phyloP scores from a whole-genome alignment of 345 rosid genomes.

The Jatropha curcas region DNA sequence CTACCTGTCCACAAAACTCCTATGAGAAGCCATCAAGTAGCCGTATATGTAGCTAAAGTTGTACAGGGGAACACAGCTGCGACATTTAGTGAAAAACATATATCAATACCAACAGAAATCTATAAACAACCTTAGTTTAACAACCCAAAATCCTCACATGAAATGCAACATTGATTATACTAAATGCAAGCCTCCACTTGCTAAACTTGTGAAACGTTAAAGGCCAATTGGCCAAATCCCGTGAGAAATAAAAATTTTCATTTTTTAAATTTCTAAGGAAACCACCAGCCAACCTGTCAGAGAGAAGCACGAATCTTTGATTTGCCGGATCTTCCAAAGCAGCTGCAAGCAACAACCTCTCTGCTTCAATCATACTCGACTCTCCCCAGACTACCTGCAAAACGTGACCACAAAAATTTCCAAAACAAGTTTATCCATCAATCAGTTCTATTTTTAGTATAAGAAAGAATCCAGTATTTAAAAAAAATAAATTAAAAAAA shows the following conservation, averaged over 20 bases:
- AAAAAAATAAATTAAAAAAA: too few species aligned
- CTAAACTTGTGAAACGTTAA: too few species aligned
- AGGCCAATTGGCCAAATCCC: not conserved
- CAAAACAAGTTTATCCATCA: too few species aligned
- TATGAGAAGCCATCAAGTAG: conserved; percentile 74
- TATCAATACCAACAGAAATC: too few species aligned
- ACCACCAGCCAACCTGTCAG: conserved; percentile 63
- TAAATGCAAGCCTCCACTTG: too few species aligned
- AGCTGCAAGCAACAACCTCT: conserved; percentile 68
- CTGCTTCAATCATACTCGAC: conserved; percentile 86
- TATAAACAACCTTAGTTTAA: too few species aligned
- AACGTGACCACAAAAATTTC: not conserved
- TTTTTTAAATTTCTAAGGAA: not conserved
- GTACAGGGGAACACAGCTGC: conserved; percentile 91
- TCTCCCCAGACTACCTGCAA: conserved; percentile 88
- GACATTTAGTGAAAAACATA: conserved; percentile 23
- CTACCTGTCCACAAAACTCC: conserved; percentile 96
- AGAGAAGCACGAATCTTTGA: conserved; percentile 86
- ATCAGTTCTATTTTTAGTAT: not conserved
- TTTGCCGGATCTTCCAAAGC: conserved; percentile 80
- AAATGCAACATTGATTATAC: too few species aligned
- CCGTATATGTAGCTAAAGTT: conserved; percentile 77
- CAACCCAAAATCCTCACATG: too few species aligned
- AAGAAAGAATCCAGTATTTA: not conserved
- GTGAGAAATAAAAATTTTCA: not conserved